Evolutionary conservation across 2,329 filamentous ascomycete species (phyloP).

Genomic region (Paraphaeosphaeria minitans): DNA sequence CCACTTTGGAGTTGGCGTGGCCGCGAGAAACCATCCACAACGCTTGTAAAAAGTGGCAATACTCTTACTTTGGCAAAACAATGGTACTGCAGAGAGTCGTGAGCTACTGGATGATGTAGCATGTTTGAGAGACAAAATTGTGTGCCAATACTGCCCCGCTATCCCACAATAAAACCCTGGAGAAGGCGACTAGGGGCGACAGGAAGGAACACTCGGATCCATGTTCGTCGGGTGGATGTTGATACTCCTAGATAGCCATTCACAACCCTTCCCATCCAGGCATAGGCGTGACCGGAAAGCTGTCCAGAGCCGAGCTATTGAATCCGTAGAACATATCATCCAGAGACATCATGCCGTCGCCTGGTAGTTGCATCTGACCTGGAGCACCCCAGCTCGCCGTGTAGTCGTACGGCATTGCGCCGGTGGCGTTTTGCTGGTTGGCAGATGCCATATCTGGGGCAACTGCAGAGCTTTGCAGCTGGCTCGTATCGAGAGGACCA

Average conservation of each 20-base stretch:
- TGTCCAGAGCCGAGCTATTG: slow-evolving; percentile 33
- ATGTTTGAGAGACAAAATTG: no score
- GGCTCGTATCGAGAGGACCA: slow-evolving; percentile 11
- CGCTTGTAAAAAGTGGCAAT: no score
- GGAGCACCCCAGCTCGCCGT: slow-evolving; percentile 18
- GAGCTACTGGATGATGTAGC: no score
- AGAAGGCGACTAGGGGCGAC: neutral
- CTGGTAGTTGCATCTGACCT: slow-evolving; percentile 19
- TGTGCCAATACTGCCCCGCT: slow-evolving; percentile 10
- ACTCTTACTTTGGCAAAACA: no score
- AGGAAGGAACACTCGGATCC: neutral
- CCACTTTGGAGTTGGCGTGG: slow-evolving; percentile 53
- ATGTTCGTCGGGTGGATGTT: neutral
- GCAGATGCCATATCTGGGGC: neutral
- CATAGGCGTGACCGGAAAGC: slow-evolving; percentile 21
- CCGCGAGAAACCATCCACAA: no score
- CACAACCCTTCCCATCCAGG: slow-evolving; percentile 23
- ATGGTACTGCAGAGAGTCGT: no score
- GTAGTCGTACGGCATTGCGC: slow-evolving; percentile 16
- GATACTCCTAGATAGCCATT: neutral
- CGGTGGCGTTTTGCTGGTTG: slow-evolving; percentile 3
- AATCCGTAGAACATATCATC: slow-evolving; percentile 35
- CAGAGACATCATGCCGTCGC: slow-evolving; percentile 23
- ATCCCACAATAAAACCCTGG: neutral
- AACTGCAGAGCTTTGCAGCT: slow-evolving; percentile 10